phyloP scores from a whole-genome alignment of 768 basidiomycete genomes.

The Lactarius quietus region DNA sequence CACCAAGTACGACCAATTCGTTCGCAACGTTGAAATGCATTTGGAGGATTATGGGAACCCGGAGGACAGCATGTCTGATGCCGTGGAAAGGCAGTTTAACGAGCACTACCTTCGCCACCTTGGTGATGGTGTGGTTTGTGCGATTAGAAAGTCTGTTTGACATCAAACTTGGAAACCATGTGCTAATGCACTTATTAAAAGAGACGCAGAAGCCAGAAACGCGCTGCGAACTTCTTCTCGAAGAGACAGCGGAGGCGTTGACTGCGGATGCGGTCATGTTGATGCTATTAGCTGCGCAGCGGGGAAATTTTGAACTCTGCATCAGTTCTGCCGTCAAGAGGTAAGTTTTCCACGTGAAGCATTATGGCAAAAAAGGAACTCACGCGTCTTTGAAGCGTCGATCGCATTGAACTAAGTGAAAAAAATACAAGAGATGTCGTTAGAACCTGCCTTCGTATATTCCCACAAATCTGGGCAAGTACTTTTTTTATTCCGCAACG shows the following conservation, averaged over 20 bases:
- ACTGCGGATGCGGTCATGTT: neutral
- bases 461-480: neutral
- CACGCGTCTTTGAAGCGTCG: neutral
- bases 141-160: neutral
- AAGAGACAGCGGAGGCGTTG: neutral
- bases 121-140: neutral
- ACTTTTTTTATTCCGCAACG: neutral
- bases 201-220: neutral
- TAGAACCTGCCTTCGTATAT: neutral
- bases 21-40: neutral
- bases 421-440: neutral
- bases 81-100: neutral
- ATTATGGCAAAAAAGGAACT: neutral
- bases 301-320: neutral
- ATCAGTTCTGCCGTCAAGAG: neutral
- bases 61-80: neutral
- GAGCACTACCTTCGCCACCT: neutral
- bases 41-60: neutral
- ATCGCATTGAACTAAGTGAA: neutral
- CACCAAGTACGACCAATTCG: neutral
- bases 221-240: neutral
- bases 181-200: neutral
- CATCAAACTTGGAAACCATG: neutral
- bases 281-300: neutral
- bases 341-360: neutral